These are phyloP conservation scores for Pseudohyphozyma bogoriensis DNA, from an alignment of 768 basidiomycete species.

Conservation along the genomic window DNA sequence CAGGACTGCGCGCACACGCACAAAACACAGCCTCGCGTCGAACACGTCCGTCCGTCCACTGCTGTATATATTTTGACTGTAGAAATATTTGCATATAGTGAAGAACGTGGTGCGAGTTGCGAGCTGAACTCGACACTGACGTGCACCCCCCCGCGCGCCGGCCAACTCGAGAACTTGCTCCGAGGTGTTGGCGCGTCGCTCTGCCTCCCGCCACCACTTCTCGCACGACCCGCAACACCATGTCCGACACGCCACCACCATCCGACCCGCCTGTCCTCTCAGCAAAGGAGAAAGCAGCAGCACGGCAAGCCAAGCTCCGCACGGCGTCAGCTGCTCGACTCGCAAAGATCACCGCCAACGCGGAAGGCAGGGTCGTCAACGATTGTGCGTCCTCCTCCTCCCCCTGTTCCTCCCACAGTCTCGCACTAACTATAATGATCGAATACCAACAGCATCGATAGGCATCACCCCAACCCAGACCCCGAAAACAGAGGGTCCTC, in stretches of 20 bases:
- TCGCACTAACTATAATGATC: neutral
- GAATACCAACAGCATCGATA: slow-evolving; percentile 1
- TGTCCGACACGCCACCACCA: neutral
- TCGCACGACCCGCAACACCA: neutral
- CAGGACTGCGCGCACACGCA: too few relatives aligned
- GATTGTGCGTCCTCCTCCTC: neutral
- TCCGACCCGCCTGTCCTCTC: too few relatives aligned
- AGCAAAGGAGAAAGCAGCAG: neutral
- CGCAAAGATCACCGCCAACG: slow-evolving; percentile 23
- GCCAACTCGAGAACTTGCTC: too few relatives aligned
- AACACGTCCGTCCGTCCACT: too few relatives aligned
- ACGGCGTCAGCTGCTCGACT: slow-evolving; percentile 19
- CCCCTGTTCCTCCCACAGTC: neutral
- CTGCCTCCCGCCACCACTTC: too few relatives aligned
- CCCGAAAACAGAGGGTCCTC: neutral
- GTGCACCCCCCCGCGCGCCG: too few relatives aligned
- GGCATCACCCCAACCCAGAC: neutral
- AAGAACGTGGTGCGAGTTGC: too few relatives aligned
- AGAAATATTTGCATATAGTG: too few relatives aligned
- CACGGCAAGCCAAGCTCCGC: slow-evolving; percentile 21
- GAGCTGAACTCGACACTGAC: too few relatives aligned
- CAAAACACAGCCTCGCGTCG: too few relatives aligned
- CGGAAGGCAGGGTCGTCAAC: slow-evolving; percentile 19
- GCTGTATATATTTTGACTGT: too few relatives aligned
- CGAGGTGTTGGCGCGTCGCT: too few relatives aligned